Evolutionary conservation across 139 green algal genomes (phyloP), one percentile per base, ranked within the genome.

Genomic region (Haematococcus sp.): DNA sequence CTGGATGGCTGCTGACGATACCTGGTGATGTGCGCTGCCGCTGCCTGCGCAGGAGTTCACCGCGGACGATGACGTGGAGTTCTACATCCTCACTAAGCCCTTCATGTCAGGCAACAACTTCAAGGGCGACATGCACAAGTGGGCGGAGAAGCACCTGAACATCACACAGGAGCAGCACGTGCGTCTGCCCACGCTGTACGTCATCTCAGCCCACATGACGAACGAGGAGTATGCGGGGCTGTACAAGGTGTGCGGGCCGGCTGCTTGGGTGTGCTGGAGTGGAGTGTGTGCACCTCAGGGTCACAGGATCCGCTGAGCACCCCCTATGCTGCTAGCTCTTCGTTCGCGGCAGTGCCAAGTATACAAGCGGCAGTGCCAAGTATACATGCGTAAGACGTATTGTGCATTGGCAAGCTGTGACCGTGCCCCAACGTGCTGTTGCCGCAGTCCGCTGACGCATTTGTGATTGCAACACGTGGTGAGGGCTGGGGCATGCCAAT

Each of bases 401-500:
- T n/a, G n/a, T n/a, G n/a, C n/a, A n/a, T n/a, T n/a, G n/a, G n/a
- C n/a, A n/a, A n/a, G n/a, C n/a, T n/a, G n/a, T n/a, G n/a, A n/a
- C n/a, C n/a, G n/a, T n/a, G n/a, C n/a, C n/a, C n/a, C n/a, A n/a
- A n/a, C n/a, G n/a, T n/a, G n/a, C n/a, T n/a, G n/a, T n/a, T 49
- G 40, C 40, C 11, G 40, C 11, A 49, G 40, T 49, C 40, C 40
- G 7, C 40, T 7, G 40, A 49, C 11, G 40, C 40, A 49, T 49
- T 49, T 49, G 40, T 49, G 40, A 49, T 49, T 49, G 40, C 40
- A 7, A 49, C 40, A 11, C 40, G 40, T 49, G 40, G 52, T n/a
- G 52, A 60, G 52, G 88, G 90, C 32, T 94, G 90, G 90, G 90
- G 88, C 4, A 84, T 91, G 54, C 90, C 89, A 0, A 75, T 89